A percentile compares a stretch with the other conserved stretches of the same genome.
Conservation (phyloP, 2,329 filamentous ascomycete genomes). For the Parastagonospora avenae region DNA sequence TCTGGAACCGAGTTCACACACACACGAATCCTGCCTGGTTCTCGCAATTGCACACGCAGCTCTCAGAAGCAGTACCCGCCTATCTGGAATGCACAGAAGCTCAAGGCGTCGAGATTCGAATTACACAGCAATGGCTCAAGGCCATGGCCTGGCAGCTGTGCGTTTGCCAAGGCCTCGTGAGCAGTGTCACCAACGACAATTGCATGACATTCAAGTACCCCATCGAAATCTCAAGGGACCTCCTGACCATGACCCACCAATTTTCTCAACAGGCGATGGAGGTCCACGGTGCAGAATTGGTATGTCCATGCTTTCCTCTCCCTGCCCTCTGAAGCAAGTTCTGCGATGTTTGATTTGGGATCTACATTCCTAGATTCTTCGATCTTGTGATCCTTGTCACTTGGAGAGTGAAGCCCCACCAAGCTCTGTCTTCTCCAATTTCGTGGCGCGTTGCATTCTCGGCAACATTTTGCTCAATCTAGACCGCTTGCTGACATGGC, state of each 20-base stretch:
- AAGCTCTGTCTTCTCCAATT: background rate
- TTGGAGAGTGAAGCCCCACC: background rate
- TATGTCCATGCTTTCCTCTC: slow-evolving; percentile 50
- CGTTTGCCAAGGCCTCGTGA: slow-evolving; percentile 68
- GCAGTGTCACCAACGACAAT: slow-evolving; percentile 62
- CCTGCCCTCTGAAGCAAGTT: slow-evolving; percentile 14
- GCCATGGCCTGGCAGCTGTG: slow-evolving; percentile 76
- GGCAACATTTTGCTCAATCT: background rate
- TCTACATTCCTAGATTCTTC: slow-evolving; percentile 18
- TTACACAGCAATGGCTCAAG: slow-evolving; percentile 73
- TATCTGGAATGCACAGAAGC: slow-evolving; percentile 66
- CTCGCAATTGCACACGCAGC: slow-evolving; percentile 55
- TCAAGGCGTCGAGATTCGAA: slow-evolving; percentile 70
- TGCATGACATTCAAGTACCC: slow-evolving; percentile 68
- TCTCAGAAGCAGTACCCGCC: slow-evolving; percentile 59
- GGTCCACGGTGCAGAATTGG: slow-evolving; percentile 73
- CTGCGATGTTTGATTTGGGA: slow-evolving; percentile 17
- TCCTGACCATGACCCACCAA: slow-evolving; percentile 68
- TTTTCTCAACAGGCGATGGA: slow-evolving; percentile 77
- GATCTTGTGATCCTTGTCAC: slow-evolving; percentile 22
- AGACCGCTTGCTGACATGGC: slow-evolving; percentile 29
- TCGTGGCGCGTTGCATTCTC: background rate
- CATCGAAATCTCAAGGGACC: slow-evolving; percentile 65
- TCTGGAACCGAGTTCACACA: slow-evolving; percentile 65
- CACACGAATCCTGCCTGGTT: slow-evolving; percentile 55